Evolutionary conservation across 176 grass and related monocot genomes (phyloP), one percentile per base, ranked within the genome.

Genomic region (Saccharum spontaneum): DNA sequence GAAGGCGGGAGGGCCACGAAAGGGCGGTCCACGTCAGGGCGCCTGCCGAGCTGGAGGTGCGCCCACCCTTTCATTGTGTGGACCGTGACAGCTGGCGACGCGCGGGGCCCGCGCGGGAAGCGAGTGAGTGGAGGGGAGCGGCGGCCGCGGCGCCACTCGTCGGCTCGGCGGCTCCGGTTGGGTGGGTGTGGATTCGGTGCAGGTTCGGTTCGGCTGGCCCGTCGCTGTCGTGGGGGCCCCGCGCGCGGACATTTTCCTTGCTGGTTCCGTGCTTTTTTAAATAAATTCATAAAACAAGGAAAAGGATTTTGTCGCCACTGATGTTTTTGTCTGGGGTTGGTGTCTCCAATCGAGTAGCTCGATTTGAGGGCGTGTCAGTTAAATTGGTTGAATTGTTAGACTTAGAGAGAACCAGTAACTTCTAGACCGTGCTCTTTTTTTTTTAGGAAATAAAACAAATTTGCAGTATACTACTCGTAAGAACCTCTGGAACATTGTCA

Each of bases 41-140:
- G 89, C 76, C 48, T 79, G 89, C 89, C 81, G 86, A 85, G 89
- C 89, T 88, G 88, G 89, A 6, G 73, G 41, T 13, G 60, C 28
- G 60, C 71, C 49, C 40, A 49, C 57, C 73, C 24, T 67, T 91
- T 63, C 40, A 71, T 71, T 55, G 80, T 31, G 85, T 74, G 75
- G 86, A 30, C 83, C 74, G 68, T 20, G 92, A 70, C 92, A 83
- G 78, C 88, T 90, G 86, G 92, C 69, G 28, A 40, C 10, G 6
- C 6, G 37, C 5, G 39, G 81, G 0, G 8, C 60, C 64, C 7
- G 49, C 4, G 13, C 5, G 28, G 11, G 37, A 7, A 38, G 37
- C 37, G 5, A 14, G 68, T 10, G 18, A 37, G 80, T 41, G 76
- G 79, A 39, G 48, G 46, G 24, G 28, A 78, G 84, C 18, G 10